These are phyloP conservation scores for Raddia guianensis DNA, from an alignment of 176 grass and related monocot species.

Conservation along the genomic window DNA sequence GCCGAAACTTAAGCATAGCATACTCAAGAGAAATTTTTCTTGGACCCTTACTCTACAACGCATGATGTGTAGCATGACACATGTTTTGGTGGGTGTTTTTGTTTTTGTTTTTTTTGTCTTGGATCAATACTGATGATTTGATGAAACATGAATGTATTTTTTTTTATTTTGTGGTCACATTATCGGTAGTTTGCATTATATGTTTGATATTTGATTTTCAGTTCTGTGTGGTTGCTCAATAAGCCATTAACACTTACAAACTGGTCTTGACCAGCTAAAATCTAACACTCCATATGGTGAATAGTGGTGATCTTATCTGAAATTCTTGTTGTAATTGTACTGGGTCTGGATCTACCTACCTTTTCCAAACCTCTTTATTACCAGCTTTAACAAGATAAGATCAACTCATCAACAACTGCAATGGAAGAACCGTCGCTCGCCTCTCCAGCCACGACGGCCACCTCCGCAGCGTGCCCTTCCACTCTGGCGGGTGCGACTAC, in stretches of 20 bases:
- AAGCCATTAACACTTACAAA: not conserved
- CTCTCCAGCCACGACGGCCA: no score
- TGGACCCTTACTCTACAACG: not conserved
- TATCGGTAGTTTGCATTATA: not conserved
- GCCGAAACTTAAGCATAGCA: not conserved
- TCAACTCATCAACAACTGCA: no score
- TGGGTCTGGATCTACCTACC: not conserved
- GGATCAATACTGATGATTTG: not conserved
- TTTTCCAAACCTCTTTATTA: not conserved
- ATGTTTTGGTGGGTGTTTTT: not conserved
- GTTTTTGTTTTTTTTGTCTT: not conserved
- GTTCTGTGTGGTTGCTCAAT: not conserved
- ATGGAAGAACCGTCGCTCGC: no score
- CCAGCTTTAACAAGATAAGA: not conserved
- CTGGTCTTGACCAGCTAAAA: not conserved
- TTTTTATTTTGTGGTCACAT: not conserved
- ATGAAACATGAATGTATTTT: not conserved
- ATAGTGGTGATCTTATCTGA: not conserved
- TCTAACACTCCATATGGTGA: not conserved
- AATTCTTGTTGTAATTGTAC: not conserved
- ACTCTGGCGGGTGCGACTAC: no score
- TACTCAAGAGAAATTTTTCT: not conserved
- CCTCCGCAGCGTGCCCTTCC: no score
- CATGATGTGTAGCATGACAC: not conserved
- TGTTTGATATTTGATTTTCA: not conserved